Evolutionary conservation across 148 eudicot genomes (phyloP).

Genomic region (Diospyros kaki): DNA sequence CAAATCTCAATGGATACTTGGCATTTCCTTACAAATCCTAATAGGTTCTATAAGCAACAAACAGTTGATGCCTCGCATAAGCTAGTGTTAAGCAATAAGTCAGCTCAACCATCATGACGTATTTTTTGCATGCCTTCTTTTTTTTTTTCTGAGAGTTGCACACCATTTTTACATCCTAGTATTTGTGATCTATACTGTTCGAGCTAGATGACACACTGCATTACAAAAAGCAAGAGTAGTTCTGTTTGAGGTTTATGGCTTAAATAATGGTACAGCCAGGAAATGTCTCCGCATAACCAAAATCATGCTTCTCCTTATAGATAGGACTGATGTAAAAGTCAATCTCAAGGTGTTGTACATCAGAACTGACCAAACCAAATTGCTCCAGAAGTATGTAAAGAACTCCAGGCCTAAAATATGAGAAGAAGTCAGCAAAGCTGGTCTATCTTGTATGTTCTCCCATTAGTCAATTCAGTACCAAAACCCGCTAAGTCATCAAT

Average conservation of each 20-base stretch:
- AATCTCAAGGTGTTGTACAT: background rate
- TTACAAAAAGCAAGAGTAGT: background rate
- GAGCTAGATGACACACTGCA: background rate
- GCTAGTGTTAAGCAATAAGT: conserved; percentile 6
- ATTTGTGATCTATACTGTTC: background rate
- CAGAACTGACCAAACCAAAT: background rate
- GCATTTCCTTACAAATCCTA: background rate
- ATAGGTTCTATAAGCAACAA: background rate
- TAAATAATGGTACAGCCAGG: background rate
- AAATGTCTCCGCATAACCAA: background rate
- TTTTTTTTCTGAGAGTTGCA: background rate
- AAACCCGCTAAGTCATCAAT: background rate
- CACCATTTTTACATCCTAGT: background rate
- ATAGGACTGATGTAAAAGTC: background rate
- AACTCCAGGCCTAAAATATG: background rate
- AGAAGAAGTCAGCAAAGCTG: background rate
- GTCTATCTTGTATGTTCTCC: background rate
- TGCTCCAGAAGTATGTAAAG: background rate
- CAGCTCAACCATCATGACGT: too few species aligned
- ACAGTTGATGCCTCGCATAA: background rate
- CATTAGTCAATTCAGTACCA: background rate
- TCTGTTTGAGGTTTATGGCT: background rate
- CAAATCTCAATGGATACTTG: background rate
- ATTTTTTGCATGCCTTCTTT: too few species aligned
- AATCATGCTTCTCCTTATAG: conserved; percentile 2